Evolutionary conservation across 1,284 basidiomycete genomes (phyloP).

Genomic region (Mycosarcoma mackinlayi): DNA sequence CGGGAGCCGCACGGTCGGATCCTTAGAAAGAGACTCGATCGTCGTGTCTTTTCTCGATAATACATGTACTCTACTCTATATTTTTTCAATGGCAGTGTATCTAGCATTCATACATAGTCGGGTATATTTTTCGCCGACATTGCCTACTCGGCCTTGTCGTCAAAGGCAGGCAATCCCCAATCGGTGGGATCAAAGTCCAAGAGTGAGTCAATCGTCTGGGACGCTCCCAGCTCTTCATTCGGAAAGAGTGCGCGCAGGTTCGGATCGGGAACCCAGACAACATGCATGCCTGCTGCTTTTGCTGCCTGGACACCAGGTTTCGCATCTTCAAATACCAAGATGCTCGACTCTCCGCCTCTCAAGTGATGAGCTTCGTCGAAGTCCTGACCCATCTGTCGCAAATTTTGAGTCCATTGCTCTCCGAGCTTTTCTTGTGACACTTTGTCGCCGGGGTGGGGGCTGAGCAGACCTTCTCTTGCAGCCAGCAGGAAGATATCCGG

Average conservation of each 20-base stretch:
- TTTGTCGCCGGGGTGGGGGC: constrained; percentile 25
- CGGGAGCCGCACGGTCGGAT: too few relatives aligned
- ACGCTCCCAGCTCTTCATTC: constrained; percentile 53
- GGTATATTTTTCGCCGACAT: neutral
- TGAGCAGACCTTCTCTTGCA: constrained; percentile 58
- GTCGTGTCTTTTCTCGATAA: neutral
- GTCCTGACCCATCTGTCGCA: constrained; percentile 54
- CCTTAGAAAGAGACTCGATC: neutral
- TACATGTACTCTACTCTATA: constrained; percentile 18
- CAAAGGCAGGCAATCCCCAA: constrained; percentile 64
- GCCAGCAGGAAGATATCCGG: constrained; percentile 68
- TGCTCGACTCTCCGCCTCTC: constrained; percentile 55
- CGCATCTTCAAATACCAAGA: constrained; percentile 68
- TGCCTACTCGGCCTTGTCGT: constrained; percentile 2
- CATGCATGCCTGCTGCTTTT: constrained; percentile 65
- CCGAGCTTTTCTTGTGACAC: constrained; percentile 27
- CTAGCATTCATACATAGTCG: too few relatives aligned
- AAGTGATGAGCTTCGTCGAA: constrained; percentile 47
- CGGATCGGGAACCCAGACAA: constrained; percentile 66
- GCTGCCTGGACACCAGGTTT: constrained; percentile 65
- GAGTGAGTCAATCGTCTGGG: constrained; percentile 61
- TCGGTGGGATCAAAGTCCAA: constrained; percentile 61
- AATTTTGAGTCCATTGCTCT: constrained; percentile 23
- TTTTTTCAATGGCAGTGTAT: neutral
- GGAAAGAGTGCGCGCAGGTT: constrained; percentile 48